Evolutionary conservation across 2,329 filamentous ascomycete species (phyloP), one percentile per base, ranked within the genome.

Genomic region (Cylindrodendrum hubeiense): DNA sequence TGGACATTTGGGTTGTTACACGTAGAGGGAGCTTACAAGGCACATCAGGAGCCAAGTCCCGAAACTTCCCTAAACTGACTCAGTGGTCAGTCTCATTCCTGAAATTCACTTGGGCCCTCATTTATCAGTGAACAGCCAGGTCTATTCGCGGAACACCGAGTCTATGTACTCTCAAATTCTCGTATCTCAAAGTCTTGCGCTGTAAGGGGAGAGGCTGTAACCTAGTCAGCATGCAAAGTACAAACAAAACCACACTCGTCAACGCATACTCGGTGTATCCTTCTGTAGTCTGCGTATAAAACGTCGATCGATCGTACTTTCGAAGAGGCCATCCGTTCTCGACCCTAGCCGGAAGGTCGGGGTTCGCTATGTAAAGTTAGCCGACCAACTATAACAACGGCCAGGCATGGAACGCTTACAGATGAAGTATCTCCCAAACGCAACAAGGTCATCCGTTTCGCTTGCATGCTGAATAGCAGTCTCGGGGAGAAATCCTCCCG

Each of bases 391-490:
- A 2, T 12, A 53, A 9, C 13, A 12, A 46, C 3, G 13, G 6
- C 2, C 34, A 17, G 5, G 13, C 5, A 21, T 6, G 17, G 19
- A 5, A 6, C n/a, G 60, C 64, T 5, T 49, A 73, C 71, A 72
- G 39, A 80, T 69, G 24, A 79, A 79, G 59, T 74, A 71, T 19
- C 78, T 67, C 4, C 77, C 78, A 68, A 79, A 79, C 0, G 74
- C 73, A 15, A 81, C 74, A 6, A 78, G 71, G 6, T 81, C 73
- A 9, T 79, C 75, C 12, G 76, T 74, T 28, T 76, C 69, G 17
- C 76, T 75, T 2, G 79, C 76, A 4, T 78, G 70, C 28, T 53
- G 66, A 37, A 66, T 54, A 3, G 80, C 80, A 4, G 61, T 65
- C 9, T 75, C 76, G 1, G 76, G 60, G 2, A 62, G 71, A 24